Percentiles rank a stretch among this genome's conserved stretches.
These are phyloP conservation scores for Lablab purpureus DNA, from an alignment of 306 rosid species.

Conservation along the genomic window DNA sequence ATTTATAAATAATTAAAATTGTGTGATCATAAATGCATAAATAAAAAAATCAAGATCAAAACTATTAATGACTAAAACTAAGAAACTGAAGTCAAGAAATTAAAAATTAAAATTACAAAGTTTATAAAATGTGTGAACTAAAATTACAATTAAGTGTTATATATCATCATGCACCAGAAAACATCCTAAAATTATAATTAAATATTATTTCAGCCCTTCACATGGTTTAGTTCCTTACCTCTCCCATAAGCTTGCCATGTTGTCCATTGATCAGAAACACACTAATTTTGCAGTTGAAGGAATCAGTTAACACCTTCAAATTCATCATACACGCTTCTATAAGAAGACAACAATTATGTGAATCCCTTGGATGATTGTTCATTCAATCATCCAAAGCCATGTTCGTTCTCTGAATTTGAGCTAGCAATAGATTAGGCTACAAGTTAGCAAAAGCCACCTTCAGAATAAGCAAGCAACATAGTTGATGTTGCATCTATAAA, in stretches of 20 bases:
- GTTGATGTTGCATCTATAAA: constrained; percentile 38
- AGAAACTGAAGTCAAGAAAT: too few relatives aligned
- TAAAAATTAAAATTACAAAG: too few relatives aligned
- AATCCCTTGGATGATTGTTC: constrained; percentile 8
- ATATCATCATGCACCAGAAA: too few relatives aligned
- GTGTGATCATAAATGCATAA: too few relatives aligned
- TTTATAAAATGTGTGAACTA: too few relatives aligned
- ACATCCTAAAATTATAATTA: neutral
- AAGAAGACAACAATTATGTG: constrained; percentile 10
- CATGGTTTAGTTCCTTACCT: neutral
- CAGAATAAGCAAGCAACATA: constrained; percentile 28
- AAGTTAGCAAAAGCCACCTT: constrained; percentile 44
- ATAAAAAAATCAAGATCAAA: too few relatives aligned
- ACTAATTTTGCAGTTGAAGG: constrained; percentile 47
- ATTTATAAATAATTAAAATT: too few relatives aligned
- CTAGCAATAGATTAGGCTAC: constrained; percentile 17
- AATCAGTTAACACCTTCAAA: constrained; percentile 23
- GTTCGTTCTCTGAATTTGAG: constrained; percentile 38
- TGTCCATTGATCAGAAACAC: neutral
- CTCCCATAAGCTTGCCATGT: neutral
- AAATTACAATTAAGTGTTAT: too few relatives aligned
- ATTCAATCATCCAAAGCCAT: constrained; percentile 22
- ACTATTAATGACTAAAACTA: too few relatives aligned
- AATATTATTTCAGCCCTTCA: neutral
- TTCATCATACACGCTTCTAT: constrained; percentile 10